These are phyloP conservation scores for Chrysanthemum lavandulifolium DNA, from an alignment of 129 eudicot species.

Conservation along the genomic window DNA sequence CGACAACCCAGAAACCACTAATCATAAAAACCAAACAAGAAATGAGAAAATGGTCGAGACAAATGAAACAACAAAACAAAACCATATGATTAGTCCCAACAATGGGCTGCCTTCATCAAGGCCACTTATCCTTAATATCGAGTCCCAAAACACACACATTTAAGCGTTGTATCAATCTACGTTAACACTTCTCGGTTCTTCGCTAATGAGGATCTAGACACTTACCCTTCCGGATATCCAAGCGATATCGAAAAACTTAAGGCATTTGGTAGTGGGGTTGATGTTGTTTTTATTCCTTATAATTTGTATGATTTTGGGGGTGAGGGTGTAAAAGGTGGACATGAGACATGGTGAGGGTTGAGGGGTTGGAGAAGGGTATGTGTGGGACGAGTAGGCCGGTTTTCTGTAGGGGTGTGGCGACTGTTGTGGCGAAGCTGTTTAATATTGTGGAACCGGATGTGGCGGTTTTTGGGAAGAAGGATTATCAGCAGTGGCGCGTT, in stretches of 20 bases:
- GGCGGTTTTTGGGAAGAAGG: slow-evolving; percentile 98
- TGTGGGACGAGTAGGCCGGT: slow-evolving; percentile 98
- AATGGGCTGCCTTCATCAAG: slow-evolving; percentile 92
- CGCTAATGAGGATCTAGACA: slow-evolving; percentile 89
- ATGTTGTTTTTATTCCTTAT: slow-evolving; percentile 71
- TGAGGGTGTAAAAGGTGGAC: slow-evolving; percentile 59
- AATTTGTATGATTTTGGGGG: slow-evolving; percentile 64
- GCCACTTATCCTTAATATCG: slow-evolving; percentile 75
- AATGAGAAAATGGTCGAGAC: slow-evolving; percentile 82
- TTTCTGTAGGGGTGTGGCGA: slow-evolving; percentile 93
- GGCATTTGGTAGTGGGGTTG: slow-evolving; percentile 65
- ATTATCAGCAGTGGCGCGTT: slow-evolving; percentile 91
- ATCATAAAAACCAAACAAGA: slow-evolving; percentile 63
- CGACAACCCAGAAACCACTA: slow-evolving; percentile 40
- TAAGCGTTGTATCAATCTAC: slow-evolving; percentile 72
- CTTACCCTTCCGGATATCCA: slow-evolving; percentile 84
- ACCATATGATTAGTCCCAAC: slow-evolving; percentile 82
- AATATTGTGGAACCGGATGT: slow-evolving; percentile 95
- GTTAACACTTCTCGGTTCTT: slow-evolving; percentile 90
- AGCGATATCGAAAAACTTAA: slow-evolving; percentile 62
- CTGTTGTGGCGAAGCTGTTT: slow-evolving; percentile 79
- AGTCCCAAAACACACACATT: slow-evolving; percentile 64
- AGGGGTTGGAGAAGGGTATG: slow-evolving; percentile 76
- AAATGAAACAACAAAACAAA: slow-evolving; percentile 69
- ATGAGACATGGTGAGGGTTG: slow-evolving; percentile 88